A percentile compares a stretch with the other conserved stretches of the same genome.
phyloP scores from a whole-genome alignment of 495 filamentous ascomycete genomes.

The Bacidia gigantensis region DNA sequence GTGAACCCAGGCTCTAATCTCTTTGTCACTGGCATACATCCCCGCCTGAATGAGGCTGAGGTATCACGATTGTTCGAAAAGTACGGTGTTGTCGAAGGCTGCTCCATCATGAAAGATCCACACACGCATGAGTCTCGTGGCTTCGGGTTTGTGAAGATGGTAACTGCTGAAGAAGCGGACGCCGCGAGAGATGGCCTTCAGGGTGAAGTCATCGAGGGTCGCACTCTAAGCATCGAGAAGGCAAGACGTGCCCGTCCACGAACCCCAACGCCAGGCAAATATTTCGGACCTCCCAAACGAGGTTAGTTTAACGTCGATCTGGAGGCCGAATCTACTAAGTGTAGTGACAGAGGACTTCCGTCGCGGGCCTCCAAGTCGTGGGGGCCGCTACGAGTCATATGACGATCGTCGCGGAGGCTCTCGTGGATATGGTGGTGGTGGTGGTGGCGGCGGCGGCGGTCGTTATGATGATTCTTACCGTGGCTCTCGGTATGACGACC shows the following conservation, averaged over 20 bases:
- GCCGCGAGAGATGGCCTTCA: constrained; percentile 93
- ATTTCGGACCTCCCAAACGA: constrained; percentile 96
- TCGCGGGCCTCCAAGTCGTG: constrained; percentile 30
- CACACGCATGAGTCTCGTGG: constrained; percentile 97
- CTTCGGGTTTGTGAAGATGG: constrained; percentile 99
- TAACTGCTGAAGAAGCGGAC: constrained; percentile 81
- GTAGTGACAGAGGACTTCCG: constrained; percentile 23
- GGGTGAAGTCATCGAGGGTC: constrained; percentile 88
- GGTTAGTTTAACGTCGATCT: constrained; percentile 41
- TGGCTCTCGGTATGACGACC: constrained; percentile 33
- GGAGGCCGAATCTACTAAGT: not conserved
- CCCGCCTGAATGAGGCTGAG: constrained; percentile 78
- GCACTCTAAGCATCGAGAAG: constrained; percentile 97
- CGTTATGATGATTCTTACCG: constrained; percentile 26
- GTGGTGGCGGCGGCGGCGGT: constrained; percentile 30
- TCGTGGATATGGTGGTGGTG: constrained; percentile 38
- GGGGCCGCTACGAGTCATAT: constrained; percentile 43
- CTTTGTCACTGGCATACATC: constrained; percentile 97
- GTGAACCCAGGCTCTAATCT: constrained; percentile 92
- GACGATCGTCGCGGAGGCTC: constrained; percentile 43
- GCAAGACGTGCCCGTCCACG: constrained; percentile 86
- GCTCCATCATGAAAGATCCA: constrained; percentile 98
- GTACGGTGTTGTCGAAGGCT: constrained; percentile 96
- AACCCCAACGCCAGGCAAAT: constrained; percentile 95
- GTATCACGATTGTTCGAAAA: constrained; percentile 94